Evolutionary conservation across 164 flowering plant genomes (phyloP), one percentile per base, ranked within the genome.

Genomic region (Stephania yunnanensis): DNA sequence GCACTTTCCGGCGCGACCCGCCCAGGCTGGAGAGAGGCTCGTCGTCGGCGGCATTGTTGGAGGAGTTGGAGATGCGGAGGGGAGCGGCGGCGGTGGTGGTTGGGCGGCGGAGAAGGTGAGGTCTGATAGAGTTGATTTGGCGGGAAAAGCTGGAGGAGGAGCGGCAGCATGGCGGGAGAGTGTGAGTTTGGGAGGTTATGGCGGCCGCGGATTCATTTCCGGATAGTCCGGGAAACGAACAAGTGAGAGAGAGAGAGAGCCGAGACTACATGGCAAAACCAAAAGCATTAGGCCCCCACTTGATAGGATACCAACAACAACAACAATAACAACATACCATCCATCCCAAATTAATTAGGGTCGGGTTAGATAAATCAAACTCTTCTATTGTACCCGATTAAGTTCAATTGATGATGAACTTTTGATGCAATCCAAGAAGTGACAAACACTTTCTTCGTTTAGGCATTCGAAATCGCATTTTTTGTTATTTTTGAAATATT

Each of bases 1-100:
- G 53, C 69, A 87, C 85, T 31, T 81, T 82, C 9, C 98, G 84
- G 67, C 95, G 76, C 11, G 81, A 72, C 44, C 77, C 53, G 22
- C 68, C 29, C 3, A 36, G 46, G 68, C 69, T 6, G 4, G 45
- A 64, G 19, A 13, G 69, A 68, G 44, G 4, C 44, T 58, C 68
- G 20, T 69, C 69, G 61, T 66, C 31, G 13, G 42, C 81, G 5
- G 10, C 74, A 70, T 74, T 72, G 25, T 73, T 80, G 3, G 68
- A 8, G 1, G 75, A 75, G 46, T 75, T 72, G 48, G 69, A 69
- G 20, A 78, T 78, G 73, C 66, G 63, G 69, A 58, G 15, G 6
- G 6, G 64, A n/a, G 7, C 17, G 70, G 45, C 20, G 42, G 46
- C 61, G 25, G 42, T n/a, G 78, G 74, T 58, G 78, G 74, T 58